Evolutionary conservation across 148 eudicot genomes (phyloP), one percentile per base, ranked within the genome.

Genomic region (Cornus kousa): DNA sequence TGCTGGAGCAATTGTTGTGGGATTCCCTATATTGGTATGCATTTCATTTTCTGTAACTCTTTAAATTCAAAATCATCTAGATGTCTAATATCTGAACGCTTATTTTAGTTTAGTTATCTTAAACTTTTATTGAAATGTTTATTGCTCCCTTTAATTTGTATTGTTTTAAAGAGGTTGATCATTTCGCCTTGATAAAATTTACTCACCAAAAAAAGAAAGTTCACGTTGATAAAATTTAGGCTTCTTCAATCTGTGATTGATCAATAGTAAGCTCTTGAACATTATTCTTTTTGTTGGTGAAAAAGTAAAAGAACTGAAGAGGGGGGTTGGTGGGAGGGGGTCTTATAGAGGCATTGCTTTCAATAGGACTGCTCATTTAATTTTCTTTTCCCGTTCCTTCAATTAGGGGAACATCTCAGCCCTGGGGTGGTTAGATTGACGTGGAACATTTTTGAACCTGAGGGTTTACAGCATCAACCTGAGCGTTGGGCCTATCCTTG

Each of bases 1-100:
- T 74, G 91, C 99, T 81, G 99, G 92, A 73, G 99, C 99, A 17
- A 72, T 92, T 59, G 93, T 96, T 13, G 88, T 96, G 76, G 99
- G 98, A 55, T 93, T 93, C 70, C 99, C 99, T 23, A 70, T 92
- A 37, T 80, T 91, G 98, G 99, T 96, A 96, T 78, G 89, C 67
- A 46, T 78, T 82, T 64, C 40, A 23, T 55, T 23, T 67, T 46
- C 55, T 48, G 13, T 65, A 32, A 3, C 33, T 28, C 68, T 37
- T 10, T 72, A 24, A 22, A 32, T 75, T 39, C 37, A 13, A 62
- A 37, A 37, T 35, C 16, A 39, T 6, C 14, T 20, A 20, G 32
- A 14, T 43, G 3, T 33, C 70, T 31, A 31, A 20, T 11, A 48
- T 48, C 16, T 24, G 13, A 3, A 22, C 35, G 37, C 37, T 2